Evolutionary conservation across 192 early-diverging fungal species (phyloP).

Genomic region (Pilobolus umbonatus): DNA sequence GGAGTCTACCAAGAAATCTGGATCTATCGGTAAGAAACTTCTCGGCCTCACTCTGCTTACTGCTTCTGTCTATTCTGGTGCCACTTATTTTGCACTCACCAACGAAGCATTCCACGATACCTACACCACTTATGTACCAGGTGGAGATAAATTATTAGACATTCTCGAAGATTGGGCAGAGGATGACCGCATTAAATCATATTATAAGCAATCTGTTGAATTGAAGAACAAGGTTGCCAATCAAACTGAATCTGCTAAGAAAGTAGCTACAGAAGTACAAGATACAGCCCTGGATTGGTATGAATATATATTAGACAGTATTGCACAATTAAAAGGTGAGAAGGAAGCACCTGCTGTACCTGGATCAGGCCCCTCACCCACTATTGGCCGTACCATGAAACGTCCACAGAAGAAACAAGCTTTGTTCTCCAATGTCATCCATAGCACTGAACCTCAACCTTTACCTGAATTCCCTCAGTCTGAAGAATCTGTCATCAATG

Average conservation of each 20-base stretch:
- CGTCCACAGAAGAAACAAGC: background rate
- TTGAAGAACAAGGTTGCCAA: constrained; percentile 32
- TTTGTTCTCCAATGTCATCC: constrained; percentile 9
- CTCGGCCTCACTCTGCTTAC: constrained; percentile 22
- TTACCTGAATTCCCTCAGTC: background rate
- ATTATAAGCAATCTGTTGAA: constrained; percentile 4
- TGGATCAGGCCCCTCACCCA: background rate
- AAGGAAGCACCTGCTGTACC: constrained; percentile 6
- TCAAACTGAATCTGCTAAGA: constrained; percentile 22
- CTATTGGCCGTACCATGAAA: background rate
- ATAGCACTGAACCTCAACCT: constrained; percentile 1
- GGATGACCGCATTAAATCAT: constrained; percentile 16
- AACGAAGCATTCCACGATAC: constrained; percentile 53
- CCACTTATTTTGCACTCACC: constrained; percentile 42
- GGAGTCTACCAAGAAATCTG: background rate
- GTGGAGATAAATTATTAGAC: constrained; percentile 50
- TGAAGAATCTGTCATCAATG: constrained; percentile 8
- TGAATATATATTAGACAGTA: constrained; percentile 27
- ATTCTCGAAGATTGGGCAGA: constrained; percentile 44
- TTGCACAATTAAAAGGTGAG: constrained; percentile 30
- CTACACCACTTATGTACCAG: constrained; percentile 58
- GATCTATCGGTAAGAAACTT: constrained; percentile 15
- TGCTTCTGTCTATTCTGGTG: constrained; percentile 43
- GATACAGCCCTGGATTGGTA: constrained; percentile 22
- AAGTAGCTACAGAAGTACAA: constrained; percentile 14